Base-by-base conservation (phyloP, 257 asterid species). In the Plantago ovata region DNA sequence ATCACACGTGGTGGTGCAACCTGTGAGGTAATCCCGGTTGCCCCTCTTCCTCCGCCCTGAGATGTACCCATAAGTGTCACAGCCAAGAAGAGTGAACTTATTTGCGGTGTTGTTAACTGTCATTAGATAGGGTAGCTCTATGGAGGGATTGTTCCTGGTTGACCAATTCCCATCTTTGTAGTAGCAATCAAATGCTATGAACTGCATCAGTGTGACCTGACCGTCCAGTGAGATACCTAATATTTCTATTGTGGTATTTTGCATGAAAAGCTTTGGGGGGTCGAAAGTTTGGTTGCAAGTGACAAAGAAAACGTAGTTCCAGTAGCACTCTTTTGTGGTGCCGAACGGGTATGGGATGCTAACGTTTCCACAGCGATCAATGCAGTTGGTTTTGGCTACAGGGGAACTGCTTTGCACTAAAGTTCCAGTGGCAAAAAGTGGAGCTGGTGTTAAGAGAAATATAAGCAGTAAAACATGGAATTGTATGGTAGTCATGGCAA, bases 271-370 rank as follows among this genome's bases (percentile, higher is more conserved):
- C 23, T 60, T 65, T 0, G 76, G 72, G 6, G 69, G 67, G 2
- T 13, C 19, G 21, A 13, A 56, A 2, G 63, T 41, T 3, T 38
- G 13, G 51, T 45, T 23, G 18, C 70, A 72, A 12, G 65, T 68
- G 24, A 65, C 38, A 13, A 14, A 50, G 38, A 60, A 73, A 14
- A n/a, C 1, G 1, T 6, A 0, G 59, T 32, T 33, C 1, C 7
- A 38, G 62, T 15, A 68, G 41, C 78, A 72, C 1, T 24, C 40
- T 3, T 20, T 14, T 0, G 58, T 53, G 0, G 43, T 57, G 9
- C 78, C 78, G 6, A 72, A 72, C 0, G 78, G 78, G 36, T 10
- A 73, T 2, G 78, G 75, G 11, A 73, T 60, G 44, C 54, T 59
- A 2, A 68, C 15, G 23, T 63, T 9, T 21, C 71, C 74, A 18